These are phyloP conservation scores for Purshia tridentata DNA, from an alignment of 306 rosid genomes.

Conservation along the genomic window DNA sequence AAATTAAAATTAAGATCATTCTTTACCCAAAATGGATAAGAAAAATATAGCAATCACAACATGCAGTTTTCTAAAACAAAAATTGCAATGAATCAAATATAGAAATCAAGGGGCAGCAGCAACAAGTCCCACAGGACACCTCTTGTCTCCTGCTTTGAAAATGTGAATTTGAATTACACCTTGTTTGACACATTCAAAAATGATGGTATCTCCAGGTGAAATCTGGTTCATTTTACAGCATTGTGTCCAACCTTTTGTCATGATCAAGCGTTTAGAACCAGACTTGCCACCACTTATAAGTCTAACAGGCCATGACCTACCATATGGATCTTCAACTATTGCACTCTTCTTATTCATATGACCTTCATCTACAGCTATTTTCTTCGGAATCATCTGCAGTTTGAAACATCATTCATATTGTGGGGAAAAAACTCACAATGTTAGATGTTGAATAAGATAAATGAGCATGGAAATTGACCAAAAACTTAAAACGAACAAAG, in stretches of 20 bases:
- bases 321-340: not conserved
- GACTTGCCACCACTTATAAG: not conserved
- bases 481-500: too few relatives aligned
- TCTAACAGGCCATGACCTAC: not conserved
- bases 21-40: too few relatives aligned
- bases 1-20: too few relatives aligned
- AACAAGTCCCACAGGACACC: not conserved
- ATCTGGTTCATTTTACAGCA: constrained; percentile 10
- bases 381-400: not conserved
- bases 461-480: too few relatives aligned
- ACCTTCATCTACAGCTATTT: not conserved
- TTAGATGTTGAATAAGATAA: too few relatives aligned
- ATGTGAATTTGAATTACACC: not conserved
- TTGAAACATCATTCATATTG: not conserved
- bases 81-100: too few relatives aligned
- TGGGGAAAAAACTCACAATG: not conserved
- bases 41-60: too few relatives aligned
- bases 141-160: not conserved
- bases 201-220: not conserved
- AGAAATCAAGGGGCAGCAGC: not conserved
- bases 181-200: constrained; percentile 8
- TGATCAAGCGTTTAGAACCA: not conserved
- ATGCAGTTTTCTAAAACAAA: too few relatives aligned
- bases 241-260: not conserved
- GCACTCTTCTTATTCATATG: not conserved